A percentile compares a stretch with the other conserved stretches of the same genome.
These are phyloP conservation scores for Polychaeton citri DNA, from an alignment of 2,329 filamentous ascomycete genomes.

Conservation along the genomic window DNA sequence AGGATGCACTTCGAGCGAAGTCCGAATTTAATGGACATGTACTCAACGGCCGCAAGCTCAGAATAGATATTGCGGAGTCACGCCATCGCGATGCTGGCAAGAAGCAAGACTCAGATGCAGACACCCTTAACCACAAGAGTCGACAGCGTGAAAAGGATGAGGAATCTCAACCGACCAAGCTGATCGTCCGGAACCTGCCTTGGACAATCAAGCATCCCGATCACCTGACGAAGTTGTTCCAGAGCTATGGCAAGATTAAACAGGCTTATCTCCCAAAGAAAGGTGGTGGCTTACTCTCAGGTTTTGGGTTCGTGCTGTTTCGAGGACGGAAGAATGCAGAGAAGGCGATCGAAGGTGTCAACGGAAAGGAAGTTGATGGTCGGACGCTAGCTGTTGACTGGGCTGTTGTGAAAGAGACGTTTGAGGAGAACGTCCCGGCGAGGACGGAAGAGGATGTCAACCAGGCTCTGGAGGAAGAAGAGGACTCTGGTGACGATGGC, in stretches of 20 bases:
- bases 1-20: slow-evolving; percentile 73
- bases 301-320: slow-evolving; percentile 87
- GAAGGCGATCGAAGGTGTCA: slow-evolving; percentile 69
- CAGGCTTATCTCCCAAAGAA: slow-evolving; percentile 71
- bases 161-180: slow-evolving; percentile 51
- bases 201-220: slow-evolving; percentile 88
- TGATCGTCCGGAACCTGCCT: slow-evolving; percentile 86
- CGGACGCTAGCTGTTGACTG: slow-evolving; percentile 86
- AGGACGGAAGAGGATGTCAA: slow-evolving; percentile 19
- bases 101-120: slow-evolving; percentile 8
- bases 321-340: slow-evolving; percentile 83
- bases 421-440: slow-evolving; percentile 32
- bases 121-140: slow-evolving; percentile 41
- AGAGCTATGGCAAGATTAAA: slow-evolving; percentile 84
- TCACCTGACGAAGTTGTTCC: slow-evolving; percentile 66
- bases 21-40: slow-evolving; percentile 66
- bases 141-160: slow-evolving; percentile 49
- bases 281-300: slow-evolving; percentile 54
- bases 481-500: slow-evolving; percentile 28
- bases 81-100: slow-evolving; percentile 51
- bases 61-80: slow-evolving; percentile 76
- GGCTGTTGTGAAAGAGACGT: slow-evolving; percentile 84
- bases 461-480: slow-evolving; percentile 28
- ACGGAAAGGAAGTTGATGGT: slow-evolving; percentile 82
- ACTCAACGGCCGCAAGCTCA: slow-evolving; percentile 69